These are phyloP conservation scores for Gynostemma pentaphyllum DNA, from an alignment of 306 rosid species.

Conservation along the genomic window DNA sequence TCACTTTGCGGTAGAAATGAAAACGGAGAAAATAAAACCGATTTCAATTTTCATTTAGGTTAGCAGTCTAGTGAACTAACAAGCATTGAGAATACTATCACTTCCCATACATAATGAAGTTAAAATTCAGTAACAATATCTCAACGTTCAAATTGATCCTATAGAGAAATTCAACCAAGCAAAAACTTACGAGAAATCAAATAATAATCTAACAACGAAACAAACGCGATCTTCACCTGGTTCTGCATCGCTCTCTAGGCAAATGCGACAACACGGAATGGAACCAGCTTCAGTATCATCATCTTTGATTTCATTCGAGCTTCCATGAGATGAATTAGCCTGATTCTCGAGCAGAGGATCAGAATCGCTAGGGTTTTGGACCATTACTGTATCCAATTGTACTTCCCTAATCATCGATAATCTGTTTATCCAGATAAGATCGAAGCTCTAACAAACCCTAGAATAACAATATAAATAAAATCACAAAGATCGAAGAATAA, in stretches of 20 bases:
- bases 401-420: slow-evolving; percentile 77
- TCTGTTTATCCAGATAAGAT: slow-evolving; percentile 9
- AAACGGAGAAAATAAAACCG: neutral
- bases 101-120: neutral
- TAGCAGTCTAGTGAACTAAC: neutral
- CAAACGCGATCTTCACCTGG: slow-evolving; percentile 36
- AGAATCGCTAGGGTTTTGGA: slow-evolving; percentile 53
- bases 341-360: slow-evolving; percentile 66
- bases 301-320: slow-evolving; percentile 57
- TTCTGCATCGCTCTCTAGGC: slow-evolving; percentile 83
- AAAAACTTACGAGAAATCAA: neutral
- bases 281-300: slow-evolving; percentile 73
- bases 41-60: neutral
- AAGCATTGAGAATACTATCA: neutral
- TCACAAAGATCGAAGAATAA: slow-evolving; percentile 6
- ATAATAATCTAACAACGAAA: neutral
- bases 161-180: neutral
- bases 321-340: slow-evolving; percentile 38
- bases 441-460: slow-evolving; percentile 26
- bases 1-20: neutral
- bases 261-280: slow-evolving; percentile 84
- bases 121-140: neutral
- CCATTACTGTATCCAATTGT: slow-evolving; percentile 53
- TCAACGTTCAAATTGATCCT: neutral
- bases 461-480: slow-evolving; percentile 2